A percentile compares a stretch with the other conserved stretches of the same genome.
Evolutionary conservation across 345 rosid genomes (phyloP).

Genomic region (Laguncularia racemosa): DNA sequence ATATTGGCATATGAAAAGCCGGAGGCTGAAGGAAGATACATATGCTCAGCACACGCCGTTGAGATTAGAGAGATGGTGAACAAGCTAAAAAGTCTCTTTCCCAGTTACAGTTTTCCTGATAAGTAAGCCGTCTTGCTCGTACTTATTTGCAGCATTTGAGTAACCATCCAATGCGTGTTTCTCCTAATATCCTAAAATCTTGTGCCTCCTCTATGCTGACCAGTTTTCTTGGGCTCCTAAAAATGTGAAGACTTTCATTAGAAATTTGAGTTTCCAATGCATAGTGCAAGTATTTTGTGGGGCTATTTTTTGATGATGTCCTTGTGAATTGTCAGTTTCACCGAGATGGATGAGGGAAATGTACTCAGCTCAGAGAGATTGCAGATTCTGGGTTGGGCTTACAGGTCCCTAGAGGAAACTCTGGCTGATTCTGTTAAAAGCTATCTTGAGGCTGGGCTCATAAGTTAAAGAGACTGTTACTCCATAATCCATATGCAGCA

Average conservation of each 20-base stretch:
- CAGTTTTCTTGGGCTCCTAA: no score
- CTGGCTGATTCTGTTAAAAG: conserved; percentile 25
- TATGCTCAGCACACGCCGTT: conserved; percentile 30
- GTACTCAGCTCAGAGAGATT: conserved; percentile 20
- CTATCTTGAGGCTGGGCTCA: conserved; percentile 14
- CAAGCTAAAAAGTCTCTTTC: conserved; percentile 44
- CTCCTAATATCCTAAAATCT: no score
- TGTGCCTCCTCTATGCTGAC: no score
- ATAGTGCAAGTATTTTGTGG: not conserved
- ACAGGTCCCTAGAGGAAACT: conserved; percentile 26
- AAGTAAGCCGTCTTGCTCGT: conserved; percentile 19
- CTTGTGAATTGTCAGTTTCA: conserved; percentile 16
- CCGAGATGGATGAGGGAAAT: conserved; percentile 10
- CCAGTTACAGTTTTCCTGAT: conserved; percentile 46
- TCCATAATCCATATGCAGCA: no score
- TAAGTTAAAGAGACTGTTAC: not conserved
- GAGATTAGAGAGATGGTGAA: conserved; percentile 26
- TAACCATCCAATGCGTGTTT: no score
- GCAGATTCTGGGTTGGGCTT: conserved; percentile 28
- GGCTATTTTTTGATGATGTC: not conserved
- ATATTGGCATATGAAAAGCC: conserved; percentile 18
- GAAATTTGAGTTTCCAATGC: not conserved
- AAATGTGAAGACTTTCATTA: no score
- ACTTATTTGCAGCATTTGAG: not conserved
- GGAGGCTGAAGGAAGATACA: conserved; percentile 48